Conservation (phyloP, 768 basidiomycete genomes). For the Russula earlei region DNA sequence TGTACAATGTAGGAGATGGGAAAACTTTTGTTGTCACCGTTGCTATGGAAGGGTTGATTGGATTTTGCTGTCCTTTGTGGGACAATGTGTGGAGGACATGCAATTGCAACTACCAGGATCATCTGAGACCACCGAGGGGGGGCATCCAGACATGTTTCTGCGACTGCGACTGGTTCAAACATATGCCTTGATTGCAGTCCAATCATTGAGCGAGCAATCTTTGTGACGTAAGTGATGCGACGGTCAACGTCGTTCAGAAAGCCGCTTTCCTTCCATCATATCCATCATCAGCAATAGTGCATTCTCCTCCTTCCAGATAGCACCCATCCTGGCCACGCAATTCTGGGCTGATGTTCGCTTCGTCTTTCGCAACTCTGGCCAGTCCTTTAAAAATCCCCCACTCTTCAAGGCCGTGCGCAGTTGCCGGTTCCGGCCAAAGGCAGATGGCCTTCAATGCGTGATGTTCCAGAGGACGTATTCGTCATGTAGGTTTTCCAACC, state of each 20-base stretch:
- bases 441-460: background rate
- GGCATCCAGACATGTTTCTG: no score
- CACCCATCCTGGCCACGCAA: constrained; percentile 2
- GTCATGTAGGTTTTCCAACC: background rate
- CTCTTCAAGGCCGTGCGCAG: background rate
- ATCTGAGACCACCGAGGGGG: no score
- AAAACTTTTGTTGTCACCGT: background rate
- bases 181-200: no score
- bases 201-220: no score
- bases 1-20: constrained; percentile 35
- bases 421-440: background rate
- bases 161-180: no score
- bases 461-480: background rate
- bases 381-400: background rate
- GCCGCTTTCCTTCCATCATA: no score
- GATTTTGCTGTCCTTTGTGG: no score
- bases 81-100: no score
- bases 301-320: background rate
- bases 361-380: constrained; percentile 6
- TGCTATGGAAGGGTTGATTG: background rate
- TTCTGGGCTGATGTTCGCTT: constrained; percentile 13
- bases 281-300: background rate
- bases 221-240: no score
- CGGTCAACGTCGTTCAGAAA: no score
- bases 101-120: no score